Conservation (phyloP, 306 rosid species). For the Sicyos edulis region DNA sequence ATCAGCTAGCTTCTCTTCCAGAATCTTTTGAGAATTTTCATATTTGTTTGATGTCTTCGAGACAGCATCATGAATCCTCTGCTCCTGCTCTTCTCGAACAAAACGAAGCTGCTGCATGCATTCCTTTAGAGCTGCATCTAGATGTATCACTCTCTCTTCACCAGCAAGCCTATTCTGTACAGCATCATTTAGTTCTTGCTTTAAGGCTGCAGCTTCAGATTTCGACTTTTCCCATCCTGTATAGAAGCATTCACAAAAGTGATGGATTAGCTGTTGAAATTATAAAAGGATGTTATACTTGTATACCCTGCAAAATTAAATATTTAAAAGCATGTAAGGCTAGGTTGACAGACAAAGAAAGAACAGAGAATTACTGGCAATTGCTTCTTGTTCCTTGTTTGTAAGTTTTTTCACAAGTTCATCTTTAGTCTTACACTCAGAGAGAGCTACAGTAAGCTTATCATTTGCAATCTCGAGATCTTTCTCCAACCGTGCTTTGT, state of each 20-base stretch:
- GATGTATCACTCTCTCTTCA: slow-evolving; percentile 61
- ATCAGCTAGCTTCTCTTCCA: slow-evolving; percentile 61
- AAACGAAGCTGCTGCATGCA: slow-evolving; percentile 80
- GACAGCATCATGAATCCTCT: slow-evolving; percentile 68
- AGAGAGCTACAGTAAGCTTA: slow-evolving; percentile 48
- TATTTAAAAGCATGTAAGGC: not conserved
- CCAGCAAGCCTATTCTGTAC: slow-evolving; percentile 42
- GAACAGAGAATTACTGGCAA: slow-evolving; percentile 39
- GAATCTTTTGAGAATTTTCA: slow-evolving; percentile 42
- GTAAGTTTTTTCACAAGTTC: slow-evolving; percentile 67
- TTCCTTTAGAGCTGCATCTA: slow-evolving; percentile 81
- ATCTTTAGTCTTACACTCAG: slow-evolving; percentile 62
- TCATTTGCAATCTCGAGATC: slow-evolving; percentile 47
- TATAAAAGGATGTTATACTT: not conserved
- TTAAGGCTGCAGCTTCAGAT: slow-evolving; percentile 46
- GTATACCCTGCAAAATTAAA: not conserved
- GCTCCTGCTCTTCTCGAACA: slow-evolving; percentile 81
- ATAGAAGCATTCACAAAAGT: not conserved
- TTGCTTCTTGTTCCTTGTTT: slow-evolving; percentile 67
- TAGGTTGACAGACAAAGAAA: not conserved
- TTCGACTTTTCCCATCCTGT: slow-evolving; percentile 70
- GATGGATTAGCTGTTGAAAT: not conserved
- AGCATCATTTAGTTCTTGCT: slow-evolving; percentile 50
- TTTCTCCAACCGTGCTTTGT: slow-evolving; percentile 68
- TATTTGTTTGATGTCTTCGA: slow-evolving; percentile 59